Evolutionary conservation across 805 yeast species (phyloP), one percentile per base, ranked within the genome.

Genomic region (Metschnikowia baotianmanensis): DNA sequence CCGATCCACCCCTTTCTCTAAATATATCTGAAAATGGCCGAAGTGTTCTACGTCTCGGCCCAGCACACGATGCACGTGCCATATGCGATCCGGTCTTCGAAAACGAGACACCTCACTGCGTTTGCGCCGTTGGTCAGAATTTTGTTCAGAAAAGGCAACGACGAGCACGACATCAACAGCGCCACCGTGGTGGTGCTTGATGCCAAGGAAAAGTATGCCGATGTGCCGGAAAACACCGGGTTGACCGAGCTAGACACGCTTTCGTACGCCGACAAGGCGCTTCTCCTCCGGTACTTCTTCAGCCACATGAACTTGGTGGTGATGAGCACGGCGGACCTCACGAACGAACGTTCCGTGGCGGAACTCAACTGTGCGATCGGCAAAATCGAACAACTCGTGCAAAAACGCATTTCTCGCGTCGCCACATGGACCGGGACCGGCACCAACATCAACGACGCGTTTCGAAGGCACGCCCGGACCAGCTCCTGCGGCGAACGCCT

Each of bases 351-450:
- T 20, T 19, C 42, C 22, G 48, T 48, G 8, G 38, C 34, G 10
- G 46, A 49, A 38, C 45, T 57, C 34, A 53, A 58, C 46, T 38
- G 24, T 7, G 52, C 52, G 21, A 55, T 64, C 15, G 45, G 26
- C 13, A 46, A 54, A 32, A 57, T 63, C 31, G 54, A 56, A 22
- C 26, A 47, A 10, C 47, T 61, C 32, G 53, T 67, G 9, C 44
- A 55, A 19, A 56, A 61, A 37, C 53, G 75, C 34, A 59, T 69
- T 36, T 36, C 61, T n/a, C 55, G 70, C 39, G 63, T 73, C 46
- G 62, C 71, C 56, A 61, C 64, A 13, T 69, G 74, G 74, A 68
- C 72, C 1, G 74, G 72, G 13, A 65, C 71, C 8, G 36, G 43
- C 4, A 30, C 38, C 26, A 44, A 45, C 28, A 38, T 57, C 24